Percentiles rank a stretch among this genome's conserved stretches.
Evolutionary conservation across 2,329 filamentous ascomycete genomes (phyloP).

Genomic region (Xylaria sp.): DNA sequence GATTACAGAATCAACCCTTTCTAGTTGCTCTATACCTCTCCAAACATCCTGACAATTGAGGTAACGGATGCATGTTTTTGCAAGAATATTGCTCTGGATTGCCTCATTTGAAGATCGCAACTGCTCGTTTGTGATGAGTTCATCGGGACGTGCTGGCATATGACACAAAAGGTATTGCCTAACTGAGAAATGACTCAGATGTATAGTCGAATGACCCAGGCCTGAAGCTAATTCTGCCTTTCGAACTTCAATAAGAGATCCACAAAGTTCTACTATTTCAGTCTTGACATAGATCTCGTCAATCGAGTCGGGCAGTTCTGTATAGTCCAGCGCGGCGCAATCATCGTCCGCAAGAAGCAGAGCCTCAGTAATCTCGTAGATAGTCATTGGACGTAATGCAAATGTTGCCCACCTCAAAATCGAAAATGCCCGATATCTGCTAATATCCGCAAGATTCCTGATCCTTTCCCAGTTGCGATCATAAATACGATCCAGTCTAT

Average conservation of each 20-base stretch:
- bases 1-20: background rate
- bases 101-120: conserved; percentile 18
- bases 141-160: background rate
- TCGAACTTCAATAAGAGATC: conserved; percentile 30
- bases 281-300: conserved; percentile 31
- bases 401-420: conserved; percentile 51
- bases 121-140: conserved; percentile 19
- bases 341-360: conserved; percentile 29
- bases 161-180: conserved; percentile 32
- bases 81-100: conserved; percentile 30
- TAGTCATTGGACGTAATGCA: conserved; percentile 26
- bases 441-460: background rate
- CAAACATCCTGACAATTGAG: conserved; percentile 16
- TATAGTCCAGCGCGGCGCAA: conserved; percentile 3
- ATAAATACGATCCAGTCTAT: conserved; percentile 48
- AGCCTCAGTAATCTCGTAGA: conserved; percentile 30
- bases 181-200: conserved; percentile 35
- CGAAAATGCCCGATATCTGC: conserved; percentile 42
- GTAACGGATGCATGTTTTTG: conserved; percentile 33
- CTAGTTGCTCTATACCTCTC: background rate
- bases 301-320: conserved; percentile 31
- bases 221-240: background rate
- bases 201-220: conserved; percentile 25
- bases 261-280: conserved; percentile 32
- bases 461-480: conserved; percentile 49